Evolutionary conservation across 768 basidiomycete genomes (phyloP).

Genomic region (Lactarius trivialis): DNA sequence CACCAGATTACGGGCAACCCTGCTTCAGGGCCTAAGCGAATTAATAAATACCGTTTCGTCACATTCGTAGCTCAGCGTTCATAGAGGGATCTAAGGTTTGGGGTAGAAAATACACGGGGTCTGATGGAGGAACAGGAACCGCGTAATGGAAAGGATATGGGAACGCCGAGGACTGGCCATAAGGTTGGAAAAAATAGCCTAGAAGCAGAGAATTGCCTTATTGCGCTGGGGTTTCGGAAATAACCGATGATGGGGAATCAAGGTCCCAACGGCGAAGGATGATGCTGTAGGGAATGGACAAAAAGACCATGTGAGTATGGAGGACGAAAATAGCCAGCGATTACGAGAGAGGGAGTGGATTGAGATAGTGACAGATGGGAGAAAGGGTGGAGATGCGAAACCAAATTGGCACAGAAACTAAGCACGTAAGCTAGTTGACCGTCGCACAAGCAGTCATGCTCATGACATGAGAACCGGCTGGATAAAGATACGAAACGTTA

Average conservation of each 20-base stretch:
- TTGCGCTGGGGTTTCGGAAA: neutral
- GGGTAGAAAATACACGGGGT: constrained; percentile 12
- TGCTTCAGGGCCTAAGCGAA: neutral
- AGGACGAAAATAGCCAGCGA: neutral
- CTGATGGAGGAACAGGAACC: constrained; percentile 6
- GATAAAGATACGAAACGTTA: neutral
- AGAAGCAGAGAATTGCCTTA: constrained; percentile 7
- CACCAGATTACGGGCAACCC: neutral
- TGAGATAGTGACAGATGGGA: neutral
- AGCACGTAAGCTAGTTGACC: neutral
- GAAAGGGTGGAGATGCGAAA: neutral
- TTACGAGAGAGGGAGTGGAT: neutral
- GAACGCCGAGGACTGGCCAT: constrained; percentile 12
- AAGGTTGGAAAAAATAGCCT: neutral
- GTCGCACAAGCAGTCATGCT: neutral
- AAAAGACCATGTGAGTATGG: neutral
- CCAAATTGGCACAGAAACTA: neutral
- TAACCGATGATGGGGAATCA: neutral
- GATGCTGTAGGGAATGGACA: neutral
- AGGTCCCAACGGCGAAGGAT: neutral
- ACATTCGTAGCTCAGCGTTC: neutral
- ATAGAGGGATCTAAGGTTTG: constrained; percentile 19
- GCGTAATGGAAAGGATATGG: neutral
- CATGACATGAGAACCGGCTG: neutral
- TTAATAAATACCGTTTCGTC: constrained; percentile 6